A percentile compares a stretch with the other conserved stretches of the same genome.
These are phyloP conservation scores for Peronospora destructor DNA, from an alignment of 352 stramenopile genomes.

Conservation along the genomic window DNA sequence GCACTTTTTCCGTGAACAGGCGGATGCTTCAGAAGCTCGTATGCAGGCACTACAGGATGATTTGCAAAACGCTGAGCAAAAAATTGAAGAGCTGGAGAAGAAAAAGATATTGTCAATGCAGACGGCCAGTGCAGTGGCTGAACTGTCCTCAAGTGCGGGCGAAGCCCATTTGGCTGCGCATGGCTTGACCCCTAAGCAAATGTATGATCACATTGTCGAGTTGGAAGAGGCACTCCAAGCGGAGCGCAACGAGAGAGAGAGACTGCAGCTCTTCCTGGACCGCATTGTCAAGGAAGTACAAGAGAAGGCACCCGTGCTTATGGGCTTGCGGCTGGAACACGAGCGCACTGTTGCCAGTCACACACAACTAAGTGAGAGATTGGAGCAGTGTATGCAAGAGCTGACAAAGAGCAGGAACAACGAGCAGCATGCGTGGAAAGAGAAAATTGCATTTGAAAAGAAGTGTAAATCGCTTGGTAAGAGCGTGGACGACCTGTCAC, in stretches of 20 bases:
- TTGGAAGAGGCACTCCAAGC: constrained; percentile 77
- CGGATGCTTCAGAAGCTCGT: constrained; percentile 41
- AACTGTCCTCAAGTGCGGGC: constrained; percentile 53
- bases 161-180: constrained; percentile 60
- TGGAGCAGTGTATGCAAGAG: constrained; percentile 60
- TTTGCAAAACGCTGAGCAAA: constrained; percentile 43
- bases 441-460: constrained; percentile 57
- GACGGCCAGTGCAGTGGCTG: constrained; percentile 41
- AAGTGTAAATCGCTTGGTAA: constrained; percentile 70
- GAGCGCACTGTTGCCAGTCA: constrained; percentile 83
- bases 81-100: constrained; percentile 51
- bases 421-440: constrained; percentile 54
- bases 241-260: constrained; percentile 80
- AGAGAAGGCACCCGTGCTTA: constrained; percentile 86
- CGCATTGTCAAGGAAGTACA: constrained; percentile 90
- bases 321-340: constrained; percentile 86
- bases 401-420: constrained; percentile 65
- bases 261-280: constrained; percentile 86
- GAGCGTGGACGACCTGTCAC: constrained; percentile 86
- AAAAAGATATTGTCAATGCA: constrained; percentile 56
- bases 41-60: constrained; percentile 54
- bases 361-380: constrained; percentile 58
- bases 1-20: constrained; percentile 69
- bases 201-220: constrained; percentile 86
- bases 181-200: constrained; percentile 77